Evolutionary conservation across 257 asterid species (phyloP).

Genomic region (Parsonsia alboflavescens): DNA sequence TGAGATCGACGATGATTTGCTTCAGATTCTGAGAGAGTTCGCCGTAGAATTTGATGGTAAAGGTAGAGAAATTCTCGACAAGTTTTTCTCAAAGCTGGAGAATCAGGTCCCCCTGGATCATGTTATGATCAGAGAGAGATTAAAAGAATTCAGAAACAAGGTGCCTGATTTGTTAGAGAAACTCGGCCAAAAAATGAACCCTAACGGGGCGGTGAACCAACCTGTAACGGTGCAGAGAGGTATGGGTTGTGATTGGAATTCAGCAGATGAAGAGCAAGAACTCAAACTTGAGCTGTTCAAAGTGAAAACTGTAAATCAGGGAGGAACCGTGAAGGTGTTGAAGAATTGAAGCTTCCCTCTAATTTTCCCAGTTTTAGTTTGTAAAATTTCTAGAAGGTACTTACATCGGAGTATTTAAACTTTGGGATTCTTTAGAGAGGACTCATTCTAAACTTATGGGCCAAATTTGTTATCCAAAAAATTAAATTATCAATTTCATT

Average conservation of each 20-base stretch:
- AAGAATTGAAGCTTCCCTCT: background rate
- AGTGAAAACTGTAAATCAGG: constrained; percentile 20
- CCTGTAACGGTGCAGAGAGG: background rate
- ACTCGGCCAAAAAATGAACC: constrained; percentile 14
- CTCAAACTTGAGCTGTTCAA: constrained; percentile 22
- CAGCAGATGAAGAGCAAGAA: constrained; percentile 5
- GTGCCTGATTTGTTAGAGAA: background rate
- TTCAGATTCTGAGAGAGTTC: constrained; percentile 9
- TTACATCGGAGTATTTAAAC: no score
- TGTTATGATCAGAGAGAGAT: constrained; percentile 5
- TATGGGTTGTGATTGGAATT: background rate
- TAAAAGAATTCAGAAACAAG: constrained; percentile 20
- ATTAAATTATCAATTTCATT: no score
- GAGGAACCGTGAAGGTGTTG: constrained; percentile 6
- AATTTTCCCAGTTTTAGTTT: no score
- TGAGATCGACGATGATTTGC: constrained; percentile 7
- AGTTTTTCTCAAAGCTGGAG: constrained; percentile 22
- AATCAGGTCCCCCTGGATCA: constrained; percentile 10
- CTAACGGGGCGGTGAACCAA: background rate
- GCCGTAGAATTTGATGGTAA: constrained; percentile 18
- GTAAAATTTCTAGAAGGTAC: no score
- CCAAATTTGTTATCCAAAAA: no score
- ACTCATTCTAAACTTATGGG: no score
- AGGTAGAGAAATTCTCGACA: constrained; percentile 27
- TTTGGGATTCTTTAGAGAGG: no score